A percentile compares a stretch with the other conserved stretches of the same genome.
phyloP scores from a whole-genome alignment of 257 asterid genomes.

The Haberlea rhodopensis region DNA sequence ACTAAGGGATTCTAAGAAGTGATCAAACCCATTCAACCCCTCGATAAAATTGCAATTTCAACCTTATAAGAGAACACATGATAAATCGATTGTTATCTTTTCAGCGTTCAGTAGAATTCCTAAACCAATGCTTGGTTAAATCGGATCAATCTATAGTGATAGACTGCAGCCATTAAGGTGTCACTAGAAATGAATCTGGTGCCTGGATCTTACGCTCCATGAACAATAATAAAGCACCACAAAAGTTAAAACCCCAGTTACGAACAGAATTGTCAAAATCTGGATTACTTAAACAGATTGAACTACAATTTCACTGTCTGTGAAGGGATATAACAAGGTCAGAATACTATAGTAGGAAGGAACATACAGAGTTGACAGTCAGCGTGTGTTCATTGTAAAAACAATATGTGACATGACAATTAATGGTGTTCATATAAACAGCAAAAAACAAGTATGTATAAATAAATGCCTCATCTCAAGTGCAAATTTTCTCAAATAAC shows the following conservation, averaged over 20 bases:
- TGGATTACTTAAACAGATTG: slow-evolving; percentile 2
- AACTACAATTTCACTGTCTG: background rate
- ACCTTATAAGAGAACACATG: background rate
- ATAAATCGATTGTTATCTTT: background rate
- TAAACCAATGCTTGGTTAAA: slow-evolving; percentile 1
- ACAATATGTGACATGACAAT: background rate
- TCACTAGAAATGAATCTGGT: background rate
- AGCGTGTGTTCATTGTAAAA: background rate
- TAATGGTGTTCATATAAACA: background rate
- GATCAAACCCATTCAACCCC: background rate
- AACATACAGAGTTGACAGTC: background rate
- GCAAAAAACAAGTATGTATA: background rate
- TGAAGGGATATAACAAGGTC: too few species aligned
- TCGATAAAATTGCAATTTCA: background rate
- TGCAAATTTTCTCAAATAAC: background rate
- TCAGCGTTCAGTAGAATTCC: slow-evolving; percentile 7
- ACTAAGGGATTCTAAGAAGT: background rate
- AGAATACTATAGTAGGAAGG: slow-evolving; percentile 3
- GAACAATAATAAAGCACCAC: too few species aligned
- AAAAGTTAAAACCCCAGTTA: too few species aligned
- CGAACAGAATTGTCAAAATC: too few species aligned
- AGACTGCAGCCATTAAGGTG: background rate
- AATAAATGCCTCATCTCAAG: slow-evolving; percentile 14
- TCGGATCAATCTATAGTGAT: background rate
- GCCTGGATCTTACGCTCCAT: background rate